Evolutionary conservation across 2,329 filamentous ascomycete species (phyloP), one percentile per base, ranked within the genome.

Genomic region (Aspergillus sp.): DNA sequence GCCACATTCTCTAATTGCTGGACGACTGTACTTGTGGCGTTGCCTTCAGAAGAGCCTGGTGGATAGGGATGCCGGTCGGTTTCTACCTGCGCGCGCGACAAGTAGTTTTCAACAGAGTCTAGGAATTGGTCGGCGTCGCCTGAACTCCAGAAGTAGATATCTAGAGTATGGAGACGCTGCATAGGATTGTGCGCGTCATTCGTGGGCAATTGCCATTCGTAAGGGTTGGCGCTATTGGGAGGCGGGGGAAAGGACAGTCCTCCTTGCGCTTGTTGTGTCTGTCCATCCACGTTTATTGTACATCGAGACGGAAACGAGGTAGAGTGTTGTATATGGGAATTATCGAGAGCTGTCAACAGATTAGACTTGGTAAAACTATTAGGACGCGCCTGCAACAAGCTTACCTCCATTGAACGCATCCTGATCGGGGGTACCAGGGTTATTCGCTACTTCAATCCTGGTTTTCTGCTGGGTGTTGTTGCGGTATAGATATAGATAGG

Each of bases 401-500:
- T 70, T 70, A 84, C 82, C 77, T 61, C 85, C 86, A 64, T 80
- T 79, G 69, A 88, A 87, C 47, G 85, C 84, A 77, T 88, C 85
- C 67, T 88, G 85, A n/a, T 84, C 80, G 17, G 81, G 75, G 9
- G 83, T 86, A 24, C 85, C 84, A 9, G 85, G 82, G 68, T 86
- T 80, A 67, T 88, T 87, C 34, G 86, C 86, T 59, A 88, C 76
- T 71, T 88, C 86, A 50, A 88, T 72, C 60, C 86, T 80, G 13
- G 80, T 79, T 57, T 77, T 81, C 50, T 79, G 78, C 59, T 80
- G 77, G 50, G 76, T 75, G 9, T 80, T 75, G 65, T 85, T 82
- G 70, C 86, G 80, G 71, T 86, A 86, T 53, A 88, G 72, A 70
- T 88, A 88, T 60, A 88, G 76, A 73, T 88, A 88, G 48, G 84